Evolutionary conservation across 441 rosid species (phyloP).

Genomic region (Rhodomyrtus psidioides): DNA sequence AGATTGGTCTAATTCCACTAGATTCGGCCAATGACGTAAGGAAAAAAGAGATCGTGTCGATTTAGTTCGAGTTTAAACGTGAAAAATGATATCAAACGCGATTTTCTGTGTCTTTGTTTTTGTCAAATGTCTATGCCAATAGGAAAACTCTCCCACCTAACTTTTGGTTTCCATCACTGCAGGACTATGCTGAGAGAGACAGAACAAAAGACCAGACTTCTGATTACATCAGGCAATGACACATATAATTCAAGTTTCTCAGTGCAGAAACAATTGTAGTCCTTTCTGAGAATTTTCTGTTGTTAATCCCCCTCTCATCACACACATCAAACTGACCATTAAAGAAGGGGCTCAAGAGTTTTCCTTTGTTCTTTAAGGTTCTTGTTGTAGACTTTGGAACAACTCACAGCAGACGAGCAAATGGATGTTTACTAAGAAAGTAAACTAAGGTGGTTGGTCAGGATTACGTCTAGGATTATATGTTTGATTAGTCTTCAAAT

Average conservation of each 20-base stretch:
- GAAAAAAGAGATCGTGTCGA: not conserved
- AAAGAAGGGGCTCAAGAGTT: not conserved
- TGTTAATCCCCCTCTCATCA: not conserved
- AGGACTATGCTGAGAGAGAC: not conserved
- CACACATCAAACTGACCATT: not conserved
- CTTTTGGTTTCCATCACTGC: not conserved
- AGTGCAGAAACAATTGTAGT: not conserved
- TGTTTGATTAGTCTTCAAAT: not conserved
- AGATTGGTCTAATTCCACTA: not conserved
- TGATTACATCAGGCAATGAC: not conserved
- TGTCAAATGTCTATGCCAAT: not conserved
- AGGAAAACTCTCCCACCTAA: not conserved
- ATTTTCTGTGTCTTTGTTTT: not conserved
- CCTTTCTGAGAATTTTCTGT: not conserved
- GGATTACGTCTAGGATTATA: not conserved
- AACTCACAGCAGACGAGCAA: not conserved
- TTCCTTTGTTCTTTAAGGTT: not conserved
- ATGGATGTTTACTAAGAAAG: not conserved
- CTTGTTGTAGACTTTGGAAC: not conserved
- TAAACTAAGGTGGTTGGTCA: not conserved
- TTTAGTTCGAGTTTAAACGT: not conserved
- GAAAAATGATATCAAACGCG: not conserved
- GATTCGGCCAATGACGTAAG: not conserved
- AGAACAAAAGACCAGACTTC: not conserved
- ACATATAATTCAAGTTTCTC: not conserved